Percentiles rank a stretch among this genome's conserved stretches.
These are phyloP conservation scores for Lipomyces japonicus DNA, from an alignment of 805 yeast genomes.

Conservation along the genomic window DNA sequence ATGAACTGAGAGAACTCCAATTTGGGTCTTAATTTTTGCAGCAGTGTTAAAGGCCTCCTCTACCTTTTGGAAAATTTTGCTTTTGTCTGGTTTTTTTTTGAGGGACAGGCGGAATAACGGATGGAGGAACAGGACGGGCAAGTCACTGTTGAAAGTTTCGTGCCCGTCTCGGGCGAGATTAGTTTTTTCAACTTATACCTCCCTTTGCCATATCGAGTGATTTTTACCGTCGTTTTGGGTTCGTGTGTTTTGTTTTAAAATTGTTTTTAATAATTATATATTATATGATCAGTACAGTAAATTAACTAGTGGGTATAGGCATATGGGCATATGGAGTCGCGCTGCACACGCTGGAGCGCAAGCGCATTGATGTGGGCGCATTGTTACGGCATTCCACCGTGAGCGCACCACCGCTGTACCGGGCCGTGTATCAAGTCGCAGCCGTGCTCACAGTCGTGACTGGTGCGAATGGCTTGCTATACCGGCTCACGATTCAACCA, in stretches of 20 bases:
- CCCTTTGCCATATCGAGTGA: constrained; percentile 49
- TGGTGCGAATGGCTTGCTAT: constrained; percentile 31
- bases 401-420: constrained; percentile 31
- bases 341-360: constrained; percentile 30
- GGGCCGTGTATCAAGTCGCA: constrained; percentile 41
- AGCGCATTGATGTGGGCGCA: constrained; percentile 32
- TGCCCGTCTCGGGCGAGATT: constrained; percentile 3
- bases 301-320: no score
- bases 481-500: constrained; percentile 34
- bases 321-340: constrained; percentile 39
- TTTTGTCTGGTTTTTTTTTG: no score
- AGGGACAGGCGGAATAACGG: no score
- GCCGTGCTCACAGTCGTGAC: constrained; percentile 33
- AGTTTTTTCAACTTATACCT: constrained; percentile 37
- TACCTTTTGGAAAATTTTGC: no score
- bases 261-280: neutral
- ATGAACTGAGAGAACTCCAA: no score
- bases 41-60: no score
- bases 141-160: neutral
- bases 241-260: neutral
- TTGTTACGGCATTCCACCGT: constrained; percentile 27
- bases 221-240: constrained; percentile 30
- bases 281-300: no score
- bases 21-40: no score
- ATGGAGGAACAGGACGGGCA: no score